These are phyloP conservation scores for Camelina neglecta DNA, from an alignment of 345 rosid species.

Conservation along the genomic window DNA sequence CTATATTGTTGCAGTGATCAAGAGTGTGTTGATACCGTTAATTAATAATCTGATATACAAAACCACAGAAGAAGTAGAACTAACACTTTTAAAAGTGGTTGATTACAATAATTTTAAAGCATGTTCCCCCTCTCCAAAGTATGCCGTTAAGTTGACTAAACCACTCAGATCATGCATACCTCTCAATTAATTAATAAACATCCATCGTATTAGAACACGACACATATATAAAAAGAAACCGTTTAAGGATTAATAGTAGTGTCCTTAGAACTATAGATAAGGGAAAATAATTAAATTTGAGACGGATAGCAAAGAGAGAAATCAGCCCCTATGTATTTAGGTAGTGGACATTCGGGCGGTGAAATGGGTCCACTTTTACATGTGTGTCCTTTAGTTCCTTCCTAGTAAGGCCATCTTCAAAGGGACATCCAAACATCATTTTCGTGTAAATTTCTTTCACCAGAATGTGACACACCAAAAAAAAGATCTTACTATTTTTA, in stretches of 20 bases:
- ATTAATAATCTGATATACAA: slow-evolving; percentile 2
- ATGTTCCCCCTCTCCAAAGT: background rate
- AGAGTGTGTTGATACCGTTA: slow-evolving; percentile 3
- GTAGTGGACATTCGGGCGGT: slow-evolving; percentile 29
- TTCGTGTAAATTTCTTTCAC: too few species aligned
- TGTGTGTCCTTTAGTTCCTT: background rate
- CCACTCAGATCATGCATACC: slow-evolving; percentile 3
- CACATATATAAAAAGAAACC: background rate
- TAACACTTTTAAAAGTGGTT: slow-evolving; percentile 8
- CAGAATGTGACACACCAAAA: too few species aligned
- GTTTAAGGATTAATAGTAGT: background rate
- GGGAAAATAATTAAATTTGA: background rate
- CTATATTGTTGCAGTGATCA: background rate
- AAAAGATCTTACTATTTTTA: too few species aligned
- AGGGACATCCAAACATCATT: too few species aligned
- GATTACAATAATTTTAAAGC: background rate
- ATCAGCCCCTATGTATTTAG: background rate
- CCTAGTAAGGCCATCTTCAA: background rate
- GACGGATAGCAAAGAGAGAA: background rate
- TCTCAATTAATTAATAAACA: background rate
- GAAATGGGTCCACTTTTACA: slow-evolving; percentile 16
- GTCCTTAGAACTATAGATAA: background rate
- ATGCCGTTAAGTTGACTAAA: slow-evolving; percentile 34
- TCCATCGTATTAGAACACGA: background rate
- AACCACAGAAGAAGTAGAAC: background rate